Evolutionary conservation across 257 asterid species (phyloP).

Genomic region (Jacaranda mimosifolia): DNA sequence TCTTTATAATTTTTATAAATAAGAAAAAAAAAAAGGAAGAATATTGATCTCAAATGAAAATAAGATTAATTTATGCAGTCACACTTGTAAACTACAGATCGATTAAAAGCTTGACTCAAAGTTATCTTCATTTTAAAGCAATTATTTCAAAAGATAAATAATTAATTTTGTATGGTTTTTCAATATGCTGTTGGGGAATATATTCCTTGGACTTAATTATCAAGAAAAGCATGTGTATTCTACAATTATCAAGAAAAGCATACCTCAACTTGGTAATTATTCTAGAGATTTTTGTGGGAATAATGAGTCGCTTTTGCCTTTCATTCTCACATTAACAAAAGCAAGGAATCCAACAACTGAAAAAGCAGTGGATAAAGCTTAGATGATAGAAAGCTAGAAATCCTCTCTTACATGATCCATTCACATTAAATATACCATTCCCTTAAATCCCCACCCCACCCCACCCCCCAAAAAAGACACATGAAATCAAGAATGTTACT

Average conservation of each 20-base stretch:
- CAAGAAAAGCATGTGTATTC: neutral
- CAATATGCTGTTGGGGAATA: conserved; percentile 19
- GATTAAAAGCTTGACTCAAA: no score
- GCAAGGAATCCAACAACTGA: conserved; percentile 32
- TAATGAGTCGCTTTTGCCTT: neutral
- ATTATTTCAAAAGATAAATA: neutral
- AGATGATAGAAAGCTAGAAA: conserved; percentile 7
- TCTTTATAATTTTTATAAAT: no score
- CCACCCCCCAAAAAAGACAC: neutral
- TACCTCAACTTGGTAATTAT: neutral
- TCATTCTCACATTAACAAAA: conserved; percentile 7
- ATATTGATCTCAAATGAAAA: no score
- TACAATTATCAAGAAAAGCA: neutral
- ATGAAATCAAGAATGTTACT: neutral
- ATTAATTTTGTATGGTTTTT: neutral
- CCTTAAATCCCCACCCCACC: no score
- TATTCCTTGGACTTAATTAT: conserved; percentile 22
- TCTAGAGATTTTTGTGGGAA: conserved; percentile 13
- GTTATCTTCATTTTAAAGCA: no score
- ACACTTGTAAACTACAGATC: neutral
- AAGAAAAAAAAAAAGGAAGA: no score
- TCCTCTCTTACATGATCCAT: neutral
- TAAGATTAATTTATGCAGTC: neutral
- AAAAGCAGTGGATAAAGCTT: conserved; percentile 6
- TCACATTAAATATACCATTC: neutral